Evolutionary conservation across 805 yeast genomes (phyloP).

Genomic region (Starmerella geochares): DNA sequence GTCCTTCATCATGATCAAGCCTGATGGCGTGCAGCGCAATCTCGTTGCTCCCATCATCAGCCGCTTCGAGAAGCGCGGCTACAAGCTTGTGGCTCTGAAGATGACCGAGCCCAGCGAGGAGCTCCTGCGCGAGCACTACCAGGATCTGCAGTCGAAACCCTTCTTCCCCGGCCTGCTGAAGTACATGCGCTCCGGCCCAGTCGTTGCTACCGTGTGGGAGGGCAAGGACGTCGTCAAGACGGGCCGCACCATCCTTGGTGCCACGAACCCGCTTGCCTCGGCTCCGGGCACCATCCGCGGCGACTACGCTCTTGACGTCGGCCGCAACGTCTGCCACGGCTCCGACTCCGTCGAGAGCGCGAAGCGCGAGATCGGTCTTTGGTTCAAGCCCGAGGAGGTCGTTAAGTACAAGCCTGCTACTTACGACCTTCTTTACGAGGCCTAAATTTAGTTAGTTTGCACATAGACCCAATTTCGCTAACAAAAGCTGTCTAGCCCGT

Average conservation of each 20-base stretch:
- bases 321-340: slow-evolving; percentile 99
- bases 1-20: slow-evolving; percentile 39
- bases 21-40: slow-evolving; percentile 99
- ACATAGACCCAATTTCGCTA: neutral
- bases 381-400: slow-evolving; percentile 98
- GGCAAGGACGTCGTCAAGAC: slow-evolving; percentile 99
- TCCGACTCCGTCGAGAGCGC: slow-evolving; percentile 99
- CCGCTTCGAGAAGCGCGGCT: slow-evolving; percentile 96
- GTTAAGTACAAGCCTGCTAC: slow-evolving; percentile 81
- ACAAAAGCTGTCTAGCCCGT: too few species aligned
- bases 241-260: slow-evolving; percentile 96
- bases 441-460: slow-evolving; percentile 28
- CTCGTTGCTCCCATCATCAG: slow-evolving; percentile 77
- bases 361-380: slow-evolving; percentile 84
- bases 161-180: slow-evolving; percentile 94
- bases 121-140: slow-evolving; percentile 86
- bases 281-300: slow-evolving; percentile 99
- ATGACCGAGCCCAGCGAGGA: slow-evolving; percentile 77
- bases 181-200: slow-evolving; percentile 98
- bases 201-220: slow-evolving; percentile 99
- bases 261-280: slow-evolving; percentile 94
- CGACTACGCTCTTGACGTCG: slow-evolving; percentile 96
- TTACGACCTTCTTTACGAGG: slow-evolving; percentile 90
- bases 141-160: slow-evolving; percentile 89
- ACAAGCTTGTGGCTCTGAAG: slow-evolving; percentile 93